phyloP scores from a whole-genome alignment of 2,329 filamentous ascomycete species.

The Myriosclerotinia duriaeana region DNA sequence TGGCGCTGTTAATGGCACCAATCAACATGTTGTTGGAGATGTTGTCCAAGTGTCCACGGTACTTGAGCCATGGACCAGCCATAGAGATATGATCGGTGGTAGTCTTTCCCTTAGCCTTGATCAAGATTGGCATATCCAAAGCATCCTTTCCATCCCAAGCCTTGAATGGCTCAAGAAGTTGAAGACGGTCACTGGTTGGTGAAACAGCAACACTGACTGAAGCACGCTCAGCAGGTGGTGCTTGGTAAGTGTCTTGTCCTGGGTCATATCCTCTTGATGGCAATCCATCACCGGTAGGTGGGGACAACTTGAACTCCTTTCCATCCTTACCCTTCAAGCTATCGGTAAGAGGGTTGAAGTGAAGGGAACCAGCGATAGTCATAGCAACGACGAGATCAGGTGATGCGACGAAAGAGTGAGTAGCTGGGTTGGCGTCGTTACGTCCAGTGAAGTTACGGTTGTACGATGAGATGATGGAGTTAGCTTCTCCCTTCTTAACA shows the following conservation, averaged over 20 bases:
- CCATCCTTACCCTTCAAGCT: slow-evolving; percentile 91
- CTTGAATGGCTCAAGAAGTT: slow-evolving; percentile 82
- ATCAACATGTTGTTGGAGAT: slow-evolving; percentile 99
- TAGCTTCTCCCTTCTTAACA: slow-evolving; percentile 90
- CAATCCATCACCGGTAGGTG: slow-evolving; percentile 78
- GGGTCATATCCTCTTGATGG: slow-evolving; percentile 83
- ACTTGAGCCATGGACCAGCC: slow-evolving; percentile 97
- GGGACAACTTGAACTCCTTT: slow-evolving; percentile 87
- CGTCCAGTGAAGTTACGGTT: slow-evolving; percentile 99
- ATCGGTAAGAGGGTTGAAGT: slow-evolving; percentile 95
- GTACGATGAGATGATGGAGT: slow-evolving; percentile 98
- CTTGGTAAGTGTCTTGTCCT: slow-evolving; percentile 92
- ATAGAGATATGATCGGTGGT: slow-evolving; percentile 97
- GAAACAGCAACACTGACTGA: slow-evolving; percentile 77
- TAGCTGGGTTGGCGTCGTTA: slow-evolving; percentile 94
- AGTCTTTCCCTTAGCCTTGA: slow-evolving; percentile 96
- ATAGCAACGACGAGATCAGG: slow-evolving; percentile 87
- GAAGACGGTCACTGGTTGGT: slow-evolving; percentile 88
- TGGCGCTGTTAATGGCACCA: slow-evolving; percentile 92
- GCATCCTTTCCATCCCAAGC: slow-evolving; percentile 93
- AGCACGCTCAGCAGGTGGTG: slow-evolving; percentile 77
- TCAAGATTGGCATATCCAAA: slow-evolving; percentile 79
- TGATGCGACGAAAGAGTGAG: slow-evolving; percentile 89
- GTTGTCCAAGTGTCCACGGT: slow-evolving; percentile 98
- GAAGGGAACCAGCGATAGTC: slow-evolving; percentile 76